Percentiles rank a stretch among this genome's conserved stretches.
Conservation (phyloP, 306 rosid genomes). For the Arachis hypogaea region DNA sequence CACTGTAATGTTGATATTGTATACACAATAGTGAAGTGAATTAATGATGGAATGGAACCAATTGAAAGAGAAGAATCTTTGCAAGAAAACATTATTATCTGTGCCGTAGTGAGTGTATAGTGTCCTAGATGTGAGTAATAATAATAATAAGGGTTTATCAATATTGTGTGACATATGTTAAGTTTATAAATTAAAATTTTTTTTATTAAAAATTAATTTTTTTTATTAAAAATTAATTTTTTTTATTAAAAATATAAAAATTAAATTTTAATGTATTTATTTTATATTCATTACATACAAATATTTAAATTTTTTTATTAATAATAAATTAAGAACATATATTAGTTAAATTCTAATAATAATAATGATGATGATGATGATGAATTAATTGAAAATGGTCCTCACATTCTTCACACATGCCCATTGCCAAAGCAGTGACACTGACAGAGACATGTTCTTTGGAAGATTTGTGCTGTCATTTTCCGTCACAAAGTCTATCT, state of each 20-base stretch:
- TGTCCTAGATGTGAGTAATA: no score
- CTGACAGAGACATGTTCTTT: slow-evolving; percentile 19
- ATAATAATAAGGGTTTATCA: no score
- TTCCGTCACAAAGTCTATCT: slow-evolving; percentile 15
- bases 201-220: no score
- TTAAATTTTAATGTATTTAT: no score
- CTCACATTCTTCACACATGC: slow-evolving; percentile 25
- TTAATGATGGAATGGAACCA: background rate
- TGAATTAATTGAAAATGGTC: slow-evolving; percentile 7
- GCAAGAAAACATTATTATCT: slow-evolving; percentile 2
- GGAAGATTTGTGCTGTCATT: slow-evolving; percentile 43
- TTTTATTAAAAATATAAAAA: no score
- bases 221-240: no score
- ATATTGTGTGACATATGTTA: no score
- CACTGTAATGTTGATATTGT: background rate
- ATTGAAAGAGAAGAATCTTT: background rate
- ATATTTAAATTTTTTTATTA: no score
- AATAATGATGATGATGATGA: background rate
- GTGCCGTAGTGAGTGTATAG: background rate
- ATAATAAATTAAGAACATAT: no score
- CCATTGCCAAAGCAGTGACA: slow-evolving; percentile 20
- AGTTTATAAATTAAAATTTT: no score
- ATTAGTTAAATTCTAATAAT: background rate
- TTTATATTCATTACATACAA: no score
- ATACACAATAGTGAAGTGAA: background rate